Evolutionary conservation across 495 filamentous ascomycete genomes (phyloP).

Genomic region (Talaromyces trachyspermus): DNA sequence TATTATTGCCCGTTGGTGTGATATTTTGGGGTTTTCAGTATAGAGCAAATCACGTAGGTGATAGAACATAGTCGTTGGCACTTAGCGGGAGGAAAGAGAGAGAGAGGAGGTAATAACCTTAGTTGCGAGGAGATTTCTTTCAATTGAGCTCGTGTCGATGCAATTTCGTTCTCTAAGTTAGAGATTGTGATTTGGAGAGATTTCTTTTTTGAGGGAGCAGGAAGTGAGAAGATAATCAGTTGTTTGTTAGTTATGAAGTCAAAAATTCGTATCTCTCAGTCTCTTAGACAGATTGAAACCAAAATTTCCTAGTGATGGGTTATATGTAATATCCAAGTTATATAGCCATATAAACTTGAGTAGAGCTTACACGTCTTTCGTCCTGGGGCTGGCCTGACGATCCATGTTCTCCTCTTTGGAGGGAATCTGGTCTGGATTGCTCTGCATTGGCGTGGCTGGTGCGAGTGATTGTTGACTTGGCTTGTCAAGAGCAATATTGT

Average conservation of each 20-base stretch:
- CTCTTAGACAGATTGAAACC: too few species aligned
- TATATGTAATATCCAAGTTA: background rate
- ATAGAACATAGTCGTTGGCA: background rate
- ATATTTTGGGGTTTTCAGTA: too few species aligned
- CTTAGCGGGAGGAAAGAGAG: background rate
- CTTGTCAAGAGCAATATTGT: too few species aligned
- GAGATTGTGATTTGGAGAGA: slow-evolving; percentile 27
- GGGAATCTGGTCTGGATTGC: background rate
- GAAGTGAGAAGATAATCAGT: too few species aligned
- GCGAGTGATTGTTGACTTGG: too few species aligned
- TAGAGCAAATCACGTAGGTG: background rate
- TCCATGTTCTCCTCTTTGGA: background rate
- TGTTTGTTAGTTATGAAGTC: background rate
- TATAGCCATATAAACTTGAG: background rate
- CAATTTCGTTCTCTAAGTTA: slow-evolving; percentile 26
- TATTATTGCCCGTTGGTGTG: background rate
- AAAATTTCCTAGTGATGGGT: too few species aligned
- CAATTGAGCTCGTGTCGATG: slow-evolving; percentile 23
- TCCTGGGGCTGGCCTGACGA: background rate
- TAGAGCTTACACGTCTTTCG: background rate
- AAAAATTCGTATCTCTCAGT: background rate
- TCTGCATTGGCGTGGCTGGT: too few species aligned
- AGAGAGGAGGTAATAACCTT: slow-evolving; percentile 21
- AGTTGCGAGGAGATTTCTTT: slow-evolving; percentile 25
- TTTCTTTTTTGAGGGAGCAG: too few species aligned